phyloP scores from a whole-genome alignment of 2,329 filamentous ascomycete genomes.

The Emergomyces pasteurianus region DNA sequence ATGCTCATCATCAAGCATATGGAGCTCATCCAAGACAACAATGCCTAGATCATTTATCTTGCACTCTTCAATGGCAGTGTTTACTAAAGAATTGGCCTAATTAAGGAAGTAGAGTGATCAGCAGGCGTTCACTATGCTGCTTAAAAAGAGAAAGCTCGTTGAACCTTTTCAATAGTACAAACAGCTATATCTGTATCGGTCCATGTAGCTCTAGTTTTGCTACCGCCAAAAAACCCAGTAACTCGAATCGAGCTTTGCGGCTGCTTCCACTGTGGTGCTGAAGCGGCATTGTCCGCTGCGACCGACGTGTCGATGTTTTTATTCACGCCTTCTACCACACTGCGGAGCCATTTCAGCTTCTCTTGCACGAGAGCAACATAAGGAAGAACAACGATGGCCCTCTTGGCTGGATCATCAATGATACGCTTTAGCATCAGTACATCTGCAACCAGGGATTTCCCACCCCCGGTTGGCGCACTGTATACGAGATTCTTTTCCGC shows the following conservation, averaged over 20 bases:
- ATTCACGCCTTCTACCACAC: slow-evolving; percentile 49
- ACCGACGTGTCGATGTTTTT: slow-evolving; percentile 22
- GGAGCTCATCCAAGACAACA: slow-evolving; percentile 66
- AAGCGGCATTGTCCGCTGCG: slow-evolving; percentile 17
- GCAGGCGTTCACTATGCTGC: background rate
- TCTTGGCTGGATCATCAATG: slow-evolving; percentile 50
- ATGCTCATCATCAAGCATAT: slow-evolving; percentile 68
- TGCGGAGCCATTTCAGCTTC: slow-evolving; percentile 64
- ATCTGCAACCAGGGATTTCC: slow-evolving; percentile 62
- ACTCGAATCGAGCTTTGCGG: slow-evolving; percentile 51
- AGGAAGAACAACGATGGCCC: slow-evolving; percentile 60
- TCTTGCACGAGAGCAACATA: slow-evolving; percentile 73
- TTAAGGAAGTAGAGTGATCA: background rate
- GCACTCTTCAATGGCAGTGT: slow-evolving; percentile 60
- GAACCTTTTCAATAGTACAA: slow-evolving; percentile 66
- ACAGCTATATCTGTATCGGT: slow-evolving; percentile 65
- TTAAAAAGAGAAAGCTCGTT: slow-evolving; percentile 9
- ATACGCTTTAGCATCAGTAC: slow-evolving; percentile 62
- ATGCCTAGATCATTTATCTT: slow-evolving; percentile 51
- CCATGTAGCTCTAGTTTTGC: slow-evolving; percentile 55
- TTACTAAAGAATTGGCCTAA: slow-evolving; percentile 62
- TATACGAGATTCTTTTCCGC: slow-evolving; percentile 64
- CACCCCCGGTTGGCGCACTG: slow-evolving; percentile 65
- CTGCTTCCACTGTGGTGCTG: slow-evolving; percentile 39
- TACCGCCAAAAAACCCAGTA: slow-evolving; percentile 63